Evolutionary conservation across 176 grass and related monocot genomes (phyloP).

Genomic region (Thalia dealbata): DNA sequence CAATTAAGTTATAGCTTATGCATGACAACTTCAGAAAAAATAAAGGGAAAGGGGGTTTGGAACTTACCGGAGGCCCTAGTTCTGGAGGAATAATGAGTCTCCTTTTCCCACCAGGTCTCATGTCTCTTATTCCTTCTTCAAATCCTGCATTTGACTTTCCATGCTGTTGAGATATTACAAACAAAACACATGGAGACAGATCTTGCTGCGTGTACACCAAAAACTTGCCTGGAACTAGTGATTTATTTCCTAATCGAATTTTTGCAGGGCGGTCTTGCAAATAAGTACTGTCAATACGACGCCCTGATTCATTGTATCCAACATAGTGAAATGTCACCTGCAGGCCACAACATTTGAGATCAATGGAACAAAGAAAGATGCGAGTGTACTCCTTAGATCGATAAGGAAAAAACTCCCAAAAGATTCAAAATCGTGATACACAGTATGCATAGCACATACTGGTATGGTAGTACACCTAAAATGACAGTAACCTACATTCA

Average conservation of each 20-base stretch:
- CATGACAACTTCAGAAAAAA: background rate
- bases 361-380: background rate
- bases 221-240: slow-evolving; percentile 89
- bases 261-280: slow-evolving; percentile 82
- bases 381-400: too few species aligned
- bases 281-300: slow-evolving; percentile 97
- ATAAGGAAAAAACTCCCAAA: too few species aligned
- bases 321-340: slow-evolving; percentile 83
- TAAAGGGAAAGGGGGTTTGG: slow-evolving; percentile 13
- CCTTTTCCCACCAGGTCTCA: slow-evolving; percentile 91
- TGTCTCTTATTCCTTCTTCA: slow-evolving; percentile 94
- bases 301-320: slow-evolving; percentile 93
- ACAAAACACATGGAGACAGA: background rate
- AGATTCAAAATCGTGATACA: too few species aligned
- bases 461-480: too few species aligned
- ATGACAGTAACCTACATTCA: too few species aligned
- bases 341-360: slow-evolving; percentile 18
- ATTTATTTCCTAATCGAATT: slow-evolving; percentile 86
- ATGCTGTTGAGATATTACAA: slow-evolving; percentile 1
- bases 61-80: slow-evolving; percentile 91
- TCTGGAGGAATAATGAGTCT: slow-evolving; percentile 94
- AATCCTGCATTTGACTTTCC: slow-evolving; percentile 50
- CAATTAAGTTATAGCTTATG: too few species aligned
- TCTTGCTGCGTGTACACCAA: background rate
- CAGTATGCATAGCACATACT: too few species aligned